These are phyloP conservation scores for Monosporozyma yasuniensis DNA, from an alignment of 805 yeast genomes.

Conservation along the genomic window DNA sequence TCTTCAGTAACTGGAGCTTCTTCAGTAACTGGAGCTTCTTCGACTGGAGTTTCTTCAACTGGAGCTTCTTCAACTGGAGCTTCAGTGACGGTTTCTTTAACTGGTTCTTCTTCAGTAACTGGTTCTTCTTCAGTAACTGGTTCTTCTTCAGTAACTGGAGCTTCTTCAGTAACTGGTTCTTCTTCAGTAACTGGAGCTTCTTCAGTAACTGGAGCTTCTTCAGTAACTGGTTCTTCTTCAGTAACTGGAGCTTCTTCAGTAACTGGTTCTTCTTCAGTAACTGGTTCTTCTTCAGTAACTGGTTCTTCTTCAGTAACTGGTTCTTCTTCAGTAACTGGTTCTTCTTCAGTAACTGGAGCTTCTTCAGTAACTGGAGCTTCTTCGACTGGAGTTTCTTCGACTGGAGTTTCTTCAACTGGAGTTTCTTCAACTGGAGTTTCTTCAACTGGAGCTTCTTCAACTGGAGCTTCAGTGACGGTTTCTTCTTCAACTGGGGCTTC, in stretches of 20 bases:
- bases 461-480: conserved; percentile 2
- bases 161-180: conserved; percentile 16
- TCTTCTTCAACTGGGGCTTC: conserved; percentile 2
- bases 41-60: neutral
- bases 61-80: conserved; percentile 3
- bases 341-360: neutral
- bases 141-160: neutral
- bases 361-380: conserved; percentile 4
- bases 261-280: conserved; percentile 6
- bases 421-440: conserved; percentile 7
- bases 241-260: conserved; percentile 7
- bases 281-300: neutral
- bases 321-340: conserved; percentile 1
- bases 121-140: conserved; percentile 4
- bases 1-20: conserved; percentile 1
- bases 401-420: conserved; percentile 1
- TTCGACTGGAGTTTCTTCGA: conserved; percentile 4
- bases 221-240: conserved; percentile 19
- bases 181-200: conserved; percentile 6
- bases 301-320: conserved; percentile 6
- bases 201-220: conserved; percentile 7
- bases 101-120: conserved; percentile 1
- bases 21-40: neutral
- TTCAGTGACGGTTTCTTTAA: neutral
- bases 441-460: conserved; percentile 2